phyloP scores from a whole-genome alignment of 768 basidiomycete genomes.

The Russula lepida region DNA sequence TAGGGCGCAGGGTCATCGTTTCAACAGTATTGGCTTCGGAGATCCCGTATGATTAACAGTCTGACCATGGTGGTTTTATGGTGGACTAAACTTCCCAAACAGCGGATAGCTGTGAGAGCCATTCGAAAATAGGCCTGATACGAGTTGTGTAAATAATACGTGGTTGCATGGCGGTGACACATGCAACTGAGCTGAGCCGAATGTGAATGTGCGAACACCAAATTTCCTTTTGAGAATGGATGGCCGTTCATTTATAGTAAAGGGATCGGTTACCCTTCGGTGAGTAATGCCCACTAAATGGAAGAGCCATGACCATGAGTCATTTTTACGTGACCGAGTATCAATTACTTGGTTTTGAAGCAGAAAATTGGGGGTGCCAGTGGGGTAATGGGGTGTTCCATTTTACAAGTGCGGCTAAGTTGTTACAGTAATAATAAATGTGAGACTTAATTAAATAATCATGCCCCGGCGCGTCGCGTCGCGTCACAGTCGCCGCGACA shows the following conservation, averaged over 20 bases:
- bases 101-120: neutral
- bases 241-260: neutral
- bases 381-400: too few relatives aligned
- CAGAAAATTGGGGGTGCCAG: neutral
- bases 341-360: neutral
- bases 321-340: neutral
- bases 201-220: neutral
- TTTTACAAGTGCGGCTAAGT: neutral
- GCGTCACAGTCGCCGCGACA: neutral
- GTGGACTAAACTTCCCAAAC: neutral
- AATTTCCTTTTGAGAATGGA: neutral
- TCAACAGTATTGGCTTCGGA: neutral
- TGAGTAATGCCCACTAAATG: neutral
- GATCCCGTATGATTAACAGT: neutral
- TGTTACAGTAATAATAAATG: too few relatives aligned
- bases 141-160: neutral
- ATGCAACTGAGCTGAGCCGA: neutral
- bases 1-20: neutral
- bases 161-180: neutral
- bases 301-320: neutral
- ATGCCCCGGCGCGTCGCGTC: conserved; percentile 11
- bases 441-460: too few relatives aligned
- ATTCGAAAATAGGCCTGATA: neutral
- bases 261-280: neutral
- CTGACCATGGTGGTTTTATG: neutral